Base-by-base conservation (phyloP, 768 basidiomycete species). In the Serendipita indica region DNA sequence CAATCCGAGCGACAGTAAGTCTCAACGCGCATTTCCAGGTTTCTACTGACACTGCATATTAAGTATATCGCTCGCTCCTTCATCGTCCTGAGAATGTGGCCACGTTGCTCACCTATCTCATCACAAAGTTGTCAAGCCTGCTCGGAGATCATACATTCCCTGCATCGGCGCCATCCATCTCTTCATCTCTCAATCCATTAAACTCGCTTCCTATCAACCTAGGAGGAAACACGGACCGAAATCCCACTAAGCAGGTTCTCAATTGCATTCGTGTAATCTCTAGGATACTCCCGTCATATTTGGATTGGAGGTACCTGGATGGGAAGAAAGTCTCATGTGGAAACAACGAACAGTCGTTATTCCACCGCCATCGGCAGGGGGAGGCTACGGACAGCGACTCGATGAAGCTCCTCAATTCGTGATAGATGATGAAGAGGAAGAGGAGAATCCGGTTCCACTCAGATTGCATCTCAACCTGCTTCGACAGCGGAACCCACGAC, bases 201-300 rank as follows among this genome's bases (percentile, higher is more conserved):
- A 85, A 82, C 63, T 67, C 74, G 16, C 73, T 75, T 27, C 72
- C 76, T 7, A 72, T 74, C 18, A 69, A 74, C 4, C 61, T 73
- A 3, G 61, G 60, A 18, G 60, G 35, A 7, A 60, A 57, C 6
- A 22, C 57, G 7, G 20, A 45, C 30, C 75, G 79, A 62, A 88
- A 81, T 64, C 74, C 90, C 28, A 84, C 86, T 1, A 89, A 84
- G 63, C 86, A 97, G 68, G 89, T 84, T 3, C 75, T 99, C 43
- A 98, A 96, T 66, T 92, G 91, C 67, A 67, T 97, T n/a, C 79
- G 94, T 28, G 80, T 97, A 5, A 77, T 99, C 18, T 84, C 89
- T 60, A 80, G 96, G 52, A 78, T 97, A 18, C 73, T 98, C 14
- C 93, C 93, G 82, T 93, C n/a, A 71, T 97, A 39, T 92, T 93